A percentile compares a stretch with the other conserved stretches of the same genome.
Evolutionary conservation across 1,284 basidiomycete species (phyloP).

Genomic region (Ceratobasidium sp.): DNA sequence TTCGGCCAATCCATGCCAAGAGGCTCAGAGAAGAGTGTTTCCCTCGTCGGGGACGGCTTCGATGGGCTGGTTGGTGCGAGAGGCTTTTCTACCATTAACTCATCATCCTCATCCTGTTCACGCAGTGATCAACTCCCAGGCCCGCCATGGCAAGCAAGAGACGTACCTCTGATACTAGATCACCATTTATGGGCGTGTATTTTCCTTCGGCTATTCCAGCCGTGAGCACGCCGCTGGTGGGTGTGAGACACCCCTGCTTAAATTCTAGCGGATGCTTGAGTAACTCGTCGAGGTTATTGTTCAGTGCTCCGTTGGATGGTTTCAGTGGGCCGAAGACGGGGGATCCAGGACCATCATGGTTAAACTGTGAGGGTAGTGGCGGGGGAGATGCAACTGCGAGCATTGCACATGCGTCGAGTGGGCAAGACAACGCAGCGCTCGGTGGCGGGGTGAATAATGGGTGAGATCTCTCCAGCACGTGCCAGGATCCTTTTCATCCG

Average conservation of each 20-base stretch:
- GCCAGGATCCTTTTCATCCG: not conserved
- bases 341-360: slow-evolving; percentile 18
- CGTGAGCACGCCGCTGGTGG: slow-evolving; percentile 42
- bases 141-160: not conserved
- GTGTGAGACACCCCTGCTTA: slow-evolving; percentile 37
- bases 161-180: slow-evolving; percentile 23
- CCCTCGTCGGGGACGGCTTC: slow-evolving; percentile 6
- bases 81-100: not conserved
- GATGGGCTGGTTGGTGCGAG: not conserved
- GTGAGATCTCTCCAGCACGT: slow-evolving; percentile 27
- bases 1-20: slow-evolving; percentile 31
- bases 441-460: slow-evolving; percentile 18
- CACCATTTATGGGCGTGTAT: slow-evolving; percentile 46
- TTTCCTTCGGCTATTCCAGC: slow-evolving; percentile 46
- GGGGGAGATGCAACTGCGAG: slow-evolving; percentile 36
- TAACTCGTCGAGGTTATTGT: slow-evolving; percentile 13
- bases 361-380: not conserved
- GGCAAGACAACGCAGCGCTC: not conserved
- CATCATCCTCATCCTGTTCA: slow-evolving; percentile 21
- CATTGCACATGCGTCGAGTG: slow-evolving; percentile 13
- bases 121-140: slow-evolving; percentile 1
- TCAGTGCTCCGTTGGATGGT: slow-evolving; percentile 19
- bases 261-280: slow-evolving; percentile 35
- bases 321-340: slow-evolving; percentile 34
- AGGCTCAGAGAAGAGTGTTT: slow-evolving; percentile 12